phyloP scores from a whole-genome alignment of 345 rosid genomes.

The Aegle marmelos region DNA sequence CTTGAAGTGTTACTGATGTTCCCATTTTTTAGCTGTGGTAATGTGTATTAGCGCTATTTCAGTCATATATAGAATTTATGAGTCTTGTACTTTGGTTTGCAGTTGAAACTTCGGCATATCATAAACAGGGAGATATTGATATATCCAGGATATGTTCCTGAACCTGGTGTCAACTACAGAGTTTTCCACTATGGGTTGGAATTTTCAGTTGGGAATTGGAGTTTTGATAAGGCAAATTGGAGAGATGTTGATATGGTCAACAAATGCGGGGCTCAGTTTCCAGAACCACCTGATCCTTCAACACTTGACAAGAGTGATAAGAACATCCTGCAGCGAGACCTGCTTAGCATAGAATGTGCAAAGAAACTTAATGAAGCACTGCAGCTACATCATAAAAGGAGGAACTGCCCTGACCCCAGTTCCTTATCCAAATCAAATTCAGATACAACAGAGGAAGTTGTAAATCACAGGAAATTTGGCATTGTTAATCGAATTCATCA shows the following conservation, averaged over 20 bases:
- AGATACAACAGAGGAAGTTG: slow-evolving; percentile 22
- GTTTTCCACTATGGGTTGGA: slow-evolving; percentile 97
- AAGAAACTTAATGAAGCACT: slow-evolving; percentile 79
- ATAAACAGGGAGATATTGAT: slow-evolving; percentile 72
- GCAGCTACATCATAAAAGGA: slow-evolving; percentile 65
- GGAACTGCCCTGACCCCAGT: slow-evolving; percentile 60
- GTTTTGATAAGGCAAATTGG: slow-evolving; percentile 96
- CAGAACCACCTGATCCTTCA: slow-evolving; percentile 75
- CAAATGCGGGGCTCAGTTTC: slow-evolving; percentile 87
- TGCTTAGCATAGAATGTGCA: slow-evolving; percentile 91
- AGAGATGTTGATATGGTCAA: slow-evolving; percentile 74
- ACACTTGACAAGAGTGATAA: slow-evolving; percentile 51
- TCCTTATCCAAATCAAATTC: slow-evolving; percentile 23
- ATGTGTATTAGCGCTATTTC: background rate
- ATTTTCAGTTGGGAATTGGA: slow-evolving; percentile 87
- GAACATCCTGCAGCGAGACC: slow-evolving; percentile 54
- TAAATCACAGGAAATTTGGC: slow-evolving; percentile 45
- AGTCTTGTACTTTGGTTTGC: slow-evolving; percentile 30
- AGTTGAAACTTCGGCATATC: slow-evolving; percentile 75
- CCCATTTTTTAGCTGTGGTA: background rate
- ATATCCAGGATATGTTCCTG: slow-evolving; percentile 93
- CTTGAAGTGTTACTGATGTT: background rate
- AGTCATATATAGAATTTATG: background rate
- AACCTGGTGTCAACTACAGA: slow-evolving; percentile 64
- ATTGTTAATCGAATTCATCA: slow-evolving; percentile 18